phyloP scores from a whole-genome alignment of 768 basidiomycete species.

The Boletus coccyginus region DNA sequence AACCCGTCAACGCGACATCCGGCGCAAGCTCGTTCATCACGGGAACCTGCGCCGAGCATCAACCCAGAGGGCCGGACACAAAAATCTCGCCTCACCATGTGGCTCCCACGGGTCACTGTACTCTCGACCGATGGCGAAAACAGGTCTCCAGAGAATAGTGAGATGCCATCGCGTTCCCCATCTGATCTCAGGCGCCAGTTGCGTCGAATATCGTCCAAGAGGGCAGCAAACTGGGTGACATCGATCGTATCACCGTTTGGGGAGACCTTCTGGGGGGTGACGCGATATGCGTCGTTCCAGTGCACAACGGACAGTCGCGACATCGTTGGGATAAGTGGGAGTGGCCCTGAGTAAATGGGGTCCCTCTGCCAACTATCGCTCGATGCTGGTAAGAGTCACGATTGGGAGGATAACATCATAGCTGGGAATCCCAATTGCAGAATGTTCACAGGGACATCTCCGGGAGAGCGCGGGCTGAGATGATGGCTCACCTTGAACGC shows the following conservation, averaged over 20 bases:
- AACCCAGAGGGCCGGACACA: neutral
- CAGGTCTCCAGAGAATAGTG: conserved; percentile 86
- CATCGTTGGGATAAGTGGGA: conserved; percentile 27
- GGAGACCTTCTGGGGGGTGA: conserved; percentile 67
- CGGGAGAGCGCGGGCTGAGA: neutral
- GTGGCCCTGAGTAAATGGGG: neutral
- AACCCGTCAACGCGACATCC: conserved; percentile 78
- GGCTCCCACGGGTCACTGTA: conserved; percentile 83
- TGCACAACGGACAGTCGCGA: conserved; percentile 50
- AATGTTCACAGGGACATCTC: neutral
- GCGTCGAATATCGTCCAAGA: conserved; percentile 60
- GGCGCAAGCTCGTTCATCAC: conserved; percentile 75
- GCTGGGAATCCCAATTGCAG: neutral
- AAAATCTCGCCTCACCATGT: conserved; percentile 60
- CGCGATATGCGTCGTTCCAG: conserved; percentile 85
- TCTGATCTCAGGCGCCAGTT: conserved; percentile 50
- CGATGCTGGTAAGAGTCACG: neutral
- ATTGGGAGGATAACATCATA: neutral
- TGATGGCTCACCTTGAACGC: neutral
- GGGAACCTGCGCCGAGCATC: conserved; percentile 55
- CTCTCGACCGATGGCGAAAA: conserved; percentile 88
- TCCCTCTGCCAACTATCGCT: conserved; percentile 1
- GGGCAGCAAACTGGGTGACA: conserved; percentile 80
- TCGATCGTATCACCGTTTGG: conserved; percentile 65
- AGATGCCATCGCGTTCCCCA: conserved; percentile 64